Conservation (phyloP, 495 filamentous ascomycete species). For the Pyrenula aspistea region DNA sequence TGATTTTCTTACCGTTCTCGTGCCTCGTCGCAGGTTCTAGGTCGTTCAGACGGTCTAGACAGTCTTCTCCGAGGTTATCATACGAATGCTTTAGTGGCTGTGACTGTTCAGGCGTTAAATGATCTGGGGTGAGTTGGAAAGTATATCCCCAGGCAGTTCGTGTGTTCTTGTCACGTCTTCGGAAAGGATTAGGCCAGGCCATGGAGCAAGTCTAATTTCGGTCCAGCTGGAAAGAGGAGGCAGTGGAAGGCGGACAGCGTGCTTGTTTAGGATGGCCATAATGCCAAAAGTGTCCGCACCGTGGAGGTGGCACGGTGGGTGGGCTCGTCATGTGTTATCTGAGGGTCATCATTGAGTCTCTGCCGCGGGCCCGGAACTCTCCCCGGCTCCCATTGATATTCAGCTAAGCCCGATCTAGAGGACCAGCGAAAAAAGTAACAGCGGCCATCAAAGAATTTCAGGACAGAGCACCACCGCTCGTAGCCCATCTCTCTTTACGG, state of each 20-base stretch:
- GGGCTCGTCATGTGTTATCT: not conserved
- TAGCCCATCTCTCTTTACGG: too few species aligned
- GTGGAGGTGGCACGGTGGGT: not conserved
- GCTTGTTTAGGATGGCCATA: too few species aligned
- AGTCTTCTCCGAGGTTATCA: slow-evolving; percentile 56
- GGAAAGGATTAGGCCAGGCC: slow-evolving; percentile 8
- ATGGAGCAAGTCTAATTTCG: slow-evolving; percentile 2
- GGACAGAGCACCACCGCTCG: too few species aligned
- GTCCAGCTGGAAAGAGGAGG: too few species aligned
- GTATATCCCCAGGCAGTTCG: slow-evolving; percentile 48
- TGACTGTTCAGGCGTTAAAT: slow-evolving; percentile 50
- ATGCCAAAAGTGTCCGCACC: not conserved
- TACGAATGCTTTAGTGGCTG: slow-evolving; percentile 49
- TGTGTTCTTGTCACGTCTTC: slow-evolving; percentile 2
- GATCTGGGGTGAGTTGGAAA: slow-evolving; percentile 58
- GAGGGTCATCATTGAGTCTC: not conserved
- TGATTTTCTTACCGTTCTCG: slow-evolving; percentile 12
- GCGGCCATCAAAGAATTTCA: too few species aligned
- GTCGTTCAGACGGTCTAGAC: slow-evolving; percentile 44
- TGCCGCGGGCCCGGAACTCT: too few species aligned
- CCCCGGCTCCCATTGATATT: too few species aligned
- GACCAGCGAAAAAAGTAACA: not conserved
- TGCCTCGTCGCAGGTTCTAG: slow-evolving; percentile 29
- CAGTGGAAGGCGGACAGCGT: too few species aligned
- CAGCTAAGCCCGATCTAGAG: not conserved